Evolutionary conservation across 371 early-diverging fungal species (phyloP), one percentile per base, ranked within the genome.

Genomic region (Mucor lusitanicus): DNA sequence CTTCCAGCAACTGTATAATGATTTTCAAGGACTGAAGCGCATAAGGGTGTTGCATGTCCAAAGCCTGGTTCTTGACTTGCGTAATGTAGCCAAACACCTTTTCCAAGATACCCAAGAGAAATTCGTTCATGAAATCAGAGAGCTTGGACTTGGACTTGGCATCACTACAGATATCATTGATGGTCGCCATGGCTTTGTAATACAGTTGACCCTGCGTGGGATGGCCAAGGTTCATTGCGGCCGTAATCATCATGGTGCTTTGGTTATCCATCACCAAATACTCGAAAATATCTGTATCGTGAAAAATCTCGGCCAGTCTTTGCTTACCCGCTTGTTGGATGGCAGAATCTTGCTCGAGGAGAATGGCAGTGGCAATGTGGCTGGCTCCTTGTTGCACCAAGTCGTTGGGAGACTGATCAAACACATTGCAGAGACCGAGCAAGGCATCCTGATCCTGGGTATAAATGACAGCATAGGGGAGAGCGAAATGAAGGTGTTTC

Each of bases 21-120:
- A 53, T 58, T 11, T 53, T 27, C 12, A 74, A 27, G 0, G 70
- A 50, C 9, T 56, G 23, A 1, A 70, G 9, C 2, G 70, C 59
- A 17, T 61, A 40, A 17, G 73, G 73, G 19, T 63, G 48, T 4
- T 60, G 17, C 13, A 50, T 27, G 0, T 53, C 27, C 0, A 17
- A 23, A 30, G 17, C 3, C 1, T 53, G 27, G 2, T 48, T 19
- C 39, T 44, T 63, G 54, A 64, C 67, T 19, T 67, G 46, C 0
- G 42, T 55, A 44, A 70, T 67, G 37, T 64, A 70, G 12, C 9
- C 23, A 6, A 60, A 40, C 12, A 67, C 30, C 1, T 55, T 61
- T 33, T 58, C 61, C 12, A 53, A 48, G n/a, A 74, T 64, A 25
- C 53, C 67, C 33, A 70, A 32, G 30, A 74, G 23, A 12, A 37